Evolutionary conservation across 306 rosid genomes (phyloP).

Genomic region (Betula pendula): DNA sequence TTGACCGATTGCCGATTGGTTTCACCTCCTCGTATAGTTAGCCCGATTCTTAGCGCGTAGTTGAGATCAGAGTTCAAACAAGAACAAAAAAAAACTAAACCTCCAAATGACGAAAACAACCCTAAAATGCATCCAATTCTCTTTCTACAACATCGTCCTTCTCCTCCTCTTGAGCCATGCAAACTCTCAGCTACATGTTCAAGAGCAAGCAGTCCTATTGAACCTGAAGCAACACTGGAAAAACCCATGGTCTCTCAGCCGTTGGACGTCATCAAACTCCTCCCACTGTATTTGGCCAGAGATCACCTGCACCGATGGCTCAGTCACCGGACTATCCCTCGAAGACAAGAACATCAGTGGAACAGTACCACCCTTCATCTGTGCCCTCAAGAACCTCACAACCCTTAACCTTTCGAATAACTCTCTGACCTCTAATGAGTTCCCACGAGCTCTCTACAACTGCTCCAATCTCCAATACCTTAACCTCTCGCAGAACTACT

Average conservation of each 20-base stretch:
- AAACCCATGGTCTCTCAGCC: slow-evolving; percentile 39
- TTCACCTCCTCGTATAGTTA: no score
- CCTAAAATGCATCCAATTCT: slow-evolving; percentile 6
- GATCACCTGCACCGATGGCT: slow-evolving; percentile 45
- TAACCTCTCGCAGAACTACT: slow-evolving; percentile 46
- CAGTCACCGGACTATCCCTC: slow-evolving; percentile 44
- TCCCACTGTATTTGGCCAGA: slow-evolving; percentile 62
- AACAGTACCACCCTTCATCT: slow-evolving; percentile 59
- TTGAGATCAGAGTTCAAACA: background rate
- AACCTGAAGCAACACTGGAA: slow-evolving; percentile 43
- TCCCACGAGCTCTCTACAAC: slow-evolving; percentile 49
- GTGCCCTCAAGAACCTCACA: slow-evolving; percentile 64
- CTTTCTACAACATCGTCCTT: slow-evolving; percentile 23
- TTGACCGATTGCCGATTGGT: no score
- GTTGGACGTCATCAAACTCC: slow-evolving; percentile 52
- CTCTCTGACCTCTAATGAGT: slow-evolving; percentile 37
- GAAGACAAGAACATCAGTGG: slow-evolving; percentile 5
- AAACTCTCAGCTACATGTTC: slow-evolving; percentile 39
- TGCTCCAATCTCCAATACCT: slow-evolving; percentile 48
- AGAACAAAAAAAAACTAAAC: background rate
- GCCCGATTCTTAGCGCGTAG: no score
- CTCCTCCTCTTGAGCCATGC: slow-evolving; percentile 28
- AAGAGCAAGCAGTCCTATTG: slow-evolving; percentile 52
- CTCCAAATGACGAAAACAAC: slow-evolving; percentile 31
- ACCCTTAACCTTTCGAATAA: slow-evolving; percentile 37